Evolutionary conservation across 2,329 filamentous ascomycete genomes (phyloP).

Genomic region (Pyrenochaeta sp.): DNA sequence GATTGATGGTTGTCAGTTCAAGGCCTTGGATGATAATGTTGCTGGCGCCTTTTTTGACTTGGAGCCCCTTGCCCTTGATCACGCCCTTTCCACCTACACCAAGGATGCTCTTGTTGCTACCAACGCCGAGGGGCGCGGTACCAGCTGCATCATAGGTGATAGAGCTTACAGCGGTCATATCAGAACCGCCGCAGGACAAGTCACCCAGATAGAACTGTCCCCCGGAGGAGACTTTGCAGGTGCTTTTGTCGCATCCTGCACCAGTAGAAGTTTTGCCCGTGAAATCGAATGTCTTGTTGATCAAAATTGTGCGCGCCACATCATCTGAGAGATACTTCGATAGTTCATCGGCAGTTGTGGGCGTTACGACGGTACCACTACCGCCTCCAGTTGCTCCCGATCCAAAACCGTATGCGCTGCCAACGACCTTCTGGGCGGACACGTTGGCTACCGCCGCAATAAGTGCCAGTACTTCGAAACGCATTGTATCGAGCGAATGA

Average conservation of each 20-base stretch:
- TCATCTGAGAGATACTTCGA: conserved; percentile 30
- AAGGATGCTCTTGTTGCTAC: conserved; percentile 54
- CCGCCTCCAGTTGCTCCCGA: conserved; percentile 34
- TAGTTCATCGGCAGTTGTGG: conserved; percentile 31
- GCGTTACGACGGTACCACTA: conserved; percentile 28
- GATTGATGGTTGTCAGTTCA: conserved; percentile 49
- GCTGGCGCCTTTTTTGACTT: conserved; percentile 39
- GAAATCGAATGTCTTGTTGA: conserved; percentile 36
- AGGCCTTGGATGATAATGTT: conserved; percentile 55
- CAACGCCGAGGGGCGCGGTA: conserved; percentile 41
- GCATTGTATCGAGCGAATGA: conserved; percentile 13
- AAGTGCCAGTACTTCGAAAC: conserved; percentile 25
- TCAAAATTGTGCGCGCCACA: conserved; percentile 27
- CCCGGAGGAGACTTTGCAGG: conserved; percentile 21
- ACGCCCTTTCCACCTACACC: conserved; percentile 51
- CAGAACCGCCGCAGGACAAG: conserved; percentile 24
- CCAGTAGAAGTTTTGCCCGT: conserved; percentile 28
- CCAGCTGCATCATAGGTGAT: conserved; percentile 48
- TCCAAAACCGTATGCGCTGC: conserved; percentile 35
- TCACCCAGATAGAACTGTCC: conserved; percentile 34
- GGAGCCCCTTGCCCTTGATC: conserved; percentile 54
- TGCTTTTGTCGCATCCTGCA: conserved; percentile 30
- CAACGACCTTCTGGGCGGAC: conserved; percentile 32
- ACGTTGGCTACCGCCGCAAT: conserved; percentile 23
- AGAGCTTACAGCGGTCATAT: conserved; percentile 29